phyloP scores from a whole-genome alignment of 78 protist genomes.

The Bigelowiella natans region DNA sequence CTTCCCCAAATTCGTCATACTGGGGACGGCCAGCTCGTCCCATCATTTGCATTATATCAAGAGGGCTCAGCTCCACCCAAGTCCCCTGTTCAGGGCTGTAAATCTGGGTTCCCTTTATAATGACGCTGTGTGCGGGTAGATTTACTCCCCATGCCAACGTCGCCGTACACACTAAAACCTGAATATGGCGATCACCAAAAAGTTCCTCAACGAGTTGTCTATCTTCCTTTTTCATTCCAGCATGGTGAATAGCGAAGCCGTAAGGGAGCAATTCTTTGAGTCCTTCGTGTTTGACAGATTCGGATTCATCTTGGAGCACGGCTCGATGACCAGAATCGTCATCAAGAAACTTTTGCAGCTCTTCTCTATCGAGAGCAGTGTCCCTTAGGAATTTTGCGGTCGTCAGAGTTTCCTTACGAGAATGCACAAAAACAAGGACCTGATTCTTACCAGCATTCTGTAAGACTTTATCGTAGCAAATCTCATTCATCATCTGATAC shows the following conservation, averaged over 20 bases:
- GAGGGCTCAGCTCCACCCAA: slow-evolving; percentile 75
- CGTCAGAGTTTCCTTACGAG: slow-evolving; percentile 90
- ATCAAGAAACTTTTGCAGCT: slow-evolving; percentile 35
- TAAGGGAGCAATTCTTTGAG: slow-evolving; percentile 79
- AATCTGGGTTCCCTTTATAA: slow-evolving; percentile 96
- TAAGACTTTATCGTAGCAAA: slow-evolving; percentile 72
- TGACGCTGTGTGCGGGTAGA: slow-evolving; percentile 97
- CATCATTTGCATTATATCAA: slow-evolving; percentile 96
- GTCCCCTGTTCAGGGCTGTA: slow-evolving; percentile 82
- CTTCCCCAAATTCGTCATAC: slow-evolving; percentile 89
- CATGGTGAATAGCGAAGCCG: slow-evolving; percentile 97
- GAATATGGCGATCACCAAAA: slow-evolving; percentile 73
- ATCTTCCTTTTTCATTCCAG: slow-evolving; percentile 79
- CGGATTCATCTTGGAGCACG: slow-evolving; percentile 53
- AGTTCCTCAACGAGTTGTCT: slow-evolving; percentile 77
- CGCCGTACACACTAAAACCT: slow-evolving; percentile 85
- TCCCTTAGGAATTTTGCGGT: slow-evolving; percentile 60
- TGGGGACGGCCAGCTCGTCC: slow-evolving; percentile 99
- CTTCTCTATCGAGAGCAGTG: slow-evolving; percentile 46
- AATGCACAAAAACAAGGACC: slow-evolving; percentile 92
- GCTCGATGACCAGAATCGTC: slow-evolving; percentile 44
- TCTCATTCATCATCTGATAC: slow-evolving; percentile 74
- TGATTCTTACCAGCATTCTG: slow-evolving; percentile 51
- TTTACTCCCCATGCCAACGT: slow-evolving; percentile 99
- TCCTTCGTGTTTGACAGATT: slow-evolving; percentile 23